phyloP scores from a whole-genome alignment of 495 filamentous ascomycete species.

The Tuber microsphaerosporum region DNA sequence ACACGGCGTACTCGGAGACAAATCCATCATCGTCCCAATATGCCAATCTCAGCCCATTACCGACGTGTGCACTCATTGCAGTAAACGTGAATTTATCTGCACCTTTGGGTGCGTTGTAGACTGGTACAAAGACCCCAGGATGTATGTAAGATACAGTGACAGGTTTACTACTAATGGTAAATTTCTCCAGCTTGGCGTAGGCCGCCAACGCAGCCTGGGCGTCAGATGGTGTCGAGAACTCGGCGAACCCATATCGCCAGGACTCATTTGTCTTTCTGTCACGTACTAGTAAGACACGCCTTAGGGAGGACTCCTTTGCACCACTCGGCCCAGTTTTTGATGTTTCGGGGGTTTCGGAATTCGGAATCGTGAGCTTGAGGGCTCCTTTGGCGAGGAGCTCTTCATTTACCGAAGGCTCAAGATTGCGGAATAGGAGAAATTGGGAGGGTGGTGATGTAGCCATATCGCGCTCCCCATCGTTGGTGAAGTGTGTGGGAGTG shows the following conservation, averaged over 20 bases:
- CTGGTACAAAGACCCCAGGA: conserved; percentile 76
- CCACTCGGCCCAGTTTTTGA: conserved; percentile 48
- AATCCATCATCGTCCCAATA: conserved; percentile 84
- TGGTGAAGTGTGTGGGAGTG: conserved; percentile 46
- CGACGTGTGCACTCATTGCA: conserved; percentile 56
- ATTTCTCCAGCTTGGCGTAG: conserved; percentile 68
- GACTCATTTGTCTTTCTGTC: conserved; percentile 68
- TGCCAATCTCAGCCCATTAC: conserved; percentile 57
- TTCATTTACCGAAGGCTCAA: conserved; percentile 70
- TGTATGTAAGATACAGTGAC: conserved; percentile 75
- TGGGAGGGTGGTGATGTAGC: conserved; percentile 71
- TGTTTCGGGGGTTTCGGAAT: conserved; percentile 21
- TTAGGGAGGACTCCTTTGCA: conserved; percentile 66
- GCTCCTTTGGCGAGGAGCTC: conserved; percentile 71
- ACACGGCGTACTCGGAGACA: conserved; percentile 58
- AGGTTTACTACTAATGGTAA: conserved; percentile 73
- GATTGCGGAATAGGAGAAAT: conserved; percentile 67
- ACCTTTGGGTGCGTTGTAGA: conserved; percentile 53
- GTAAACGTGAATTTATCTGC: conserved; percentile 62
- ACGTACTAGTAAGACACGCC: conserved; percentile 70
- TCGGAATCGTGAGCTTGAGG: conserved; percentile 56
- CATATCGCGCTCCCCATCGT: conserved; percentile 74
- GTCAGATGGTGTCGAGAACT: conserved; percentile 70
- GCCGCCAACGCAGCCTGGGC: conserved; percentile 69
- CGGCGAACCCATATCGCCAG: conserved; percentile 83